Evolutionary conservation across 768 basidiomycete species (phyloP), one percentile per base, ranked within the genome.

Genomic region (Suillus subaureus): DNA sequence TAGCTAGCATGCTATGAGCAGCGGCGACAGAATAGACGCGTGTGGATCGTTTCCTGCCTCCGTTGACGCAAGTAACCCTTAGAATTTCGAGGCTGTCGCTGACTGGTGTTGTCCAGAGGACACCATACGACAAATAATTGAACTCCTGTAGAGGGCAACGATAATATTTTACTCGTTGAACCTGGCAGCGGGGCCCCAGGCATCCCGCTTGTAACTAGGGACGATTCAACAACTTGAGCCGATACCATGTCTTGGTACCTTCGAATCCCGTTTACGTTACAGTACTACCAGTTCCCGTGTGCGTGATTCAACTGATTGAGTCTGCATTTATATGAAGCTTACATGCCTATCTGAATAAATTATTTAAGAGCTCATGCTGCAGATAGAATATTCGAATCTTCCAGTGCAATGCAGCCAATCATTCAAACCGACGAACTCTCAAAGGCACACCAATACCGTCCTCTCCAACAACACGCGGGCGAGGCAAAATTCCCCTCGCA

Each of bases 361-460:
- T 23, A 5, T 8, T 26, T 1, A 52, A 54, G 52, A 11, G 9
- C 2, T 31, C 9, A 18, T 5, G 52, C 52, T 31, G 9, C 9
- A 28, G 28, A 15, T 26, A 28, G 8, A 21, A 33, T 12, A 12
- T 31, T 21, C 18, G 5, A 4, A 54, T 18, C 2, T 5, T 18
- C 31, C 52, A 18, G 26, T 31, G 16, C 26, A 52, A 26, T 6
- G 16, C 28, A 54, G 12, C 18, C 16, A 2, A 33, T 54, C 5
- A 54, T 33, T 73, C 72, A 11, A 71, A 65, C 31, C 71, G 70
- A 21, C 76, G 66, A n/a, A 81, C 73, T 4, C 70, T 65, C 52
- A 81, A 62, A 0, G 80, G 79, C 11, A 80, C 71, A 9, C 52
- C 61, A 4, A 73, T 71, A 0, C 76, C 78, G 2, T 70, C 54